Base-by-base conservation (phyloP, 1,284 basidiomycete species). In the Thelephora terrestris region DNA sequence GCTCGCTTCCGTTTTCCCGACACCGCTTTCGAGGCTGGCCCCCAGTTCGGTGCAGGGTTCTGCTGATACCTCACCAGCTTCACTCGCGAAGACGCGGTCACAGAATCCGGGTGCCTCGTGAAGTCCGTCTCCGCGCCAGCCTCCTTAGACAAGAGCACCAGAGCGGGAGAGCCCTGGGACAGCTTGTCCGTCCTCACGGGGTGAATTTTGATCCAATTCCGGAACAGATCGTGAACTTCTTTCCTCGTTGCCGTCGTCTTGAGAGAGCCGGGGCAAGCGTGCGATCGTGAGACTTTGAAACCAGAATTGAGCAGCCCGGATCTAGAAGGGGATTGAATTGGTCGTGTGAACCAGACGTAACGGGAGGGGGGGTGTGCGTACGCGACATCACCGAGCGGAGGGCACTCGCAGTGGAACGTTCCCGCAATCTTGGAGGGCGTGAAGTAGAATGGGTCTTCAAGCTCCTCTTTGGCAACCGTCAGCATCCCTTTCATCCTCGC, bases 401-500 rank as follows among this genome's bases (percentile, higher is more conserved):
- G 91, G n/a, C 79, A 85, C 18, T 71, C 69, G 55, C 84, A 87
- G 57, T 92, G 89, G 68, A 95, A 94, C 53, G 80, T 74, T 49
- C 91, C 83, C 0, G 90, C 76, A 3, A 97, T 66, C 60, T 79
- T 85, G 25, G 81, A 76, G 0, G 92, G 90, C 0, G 91, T 93
- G 61, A 98, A 98, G 69, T 92, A 99, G 68, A 98, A 97, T 0
- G 85, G 85, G 4, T 71, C 69, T 12, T 78, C 68, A 9, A 95
- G 68, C 71, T 95, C 91, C 69, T 94, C 84, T 58, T 82, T 79
- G 0, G 94, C 93, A 0, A 95, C 75, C 4, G 83, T 85, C 43
- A 98, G 71, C 96, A 99, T 99, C 1, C 96, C 95, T 63, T 85
- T 85, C 80, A 99, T 98, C 44, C 96, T 74, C 0, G 78, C 58